These are phyloP conservation scores for Dryas octopetala DNA, from an alignment of 306 rosid species.

Conservation along the genomic window DNA sequence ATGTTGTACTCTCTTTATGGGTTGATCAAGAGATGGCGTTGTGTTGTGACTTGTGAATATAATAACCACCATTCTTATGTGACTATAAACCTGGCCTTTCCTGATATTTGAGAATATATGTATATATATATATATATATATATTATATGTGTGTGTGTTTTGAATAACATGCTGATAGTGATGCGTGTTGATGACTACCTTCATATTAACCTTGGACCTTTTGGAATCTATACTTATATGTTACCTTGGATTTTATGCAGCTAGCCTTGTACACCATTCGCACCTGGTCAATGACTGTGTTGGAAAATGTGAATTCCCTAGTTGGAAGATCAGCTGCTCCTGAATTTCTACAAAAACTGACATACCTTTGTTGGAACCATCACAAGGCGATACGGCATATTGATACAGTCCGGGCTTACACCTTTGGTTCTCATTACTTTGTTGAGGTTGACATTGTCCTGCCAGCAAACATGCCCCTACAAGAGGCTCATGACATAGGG, in stretches of 20 bases:
- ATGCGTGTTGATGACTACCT: not conserved
- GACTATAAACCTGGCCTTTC: not conserved
- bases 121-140: not conserved
- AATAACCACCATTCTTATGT: not conserved
- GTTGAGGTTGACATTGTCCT: conserved; percentile 96
- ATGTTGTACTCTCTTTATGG: not conserved
- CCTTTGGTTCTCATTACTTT: conserved; percentile 94
- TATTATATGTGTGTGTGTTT: no score
- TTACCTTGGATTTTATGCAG: conserved; percentile 43
- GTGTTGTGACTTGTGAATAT: not conserved
- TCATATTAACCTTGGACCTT: not conserved
- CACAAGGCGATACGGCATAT: conserved; percentile 81
- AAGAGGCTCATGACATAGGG: conserved; percentile 94
- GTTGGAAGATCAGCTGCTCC: conserved; percentile 94
- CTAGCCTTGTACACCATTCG: conserved; percentile 91
- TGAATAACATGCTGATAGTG: not conserved
- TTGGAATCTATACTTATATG: not conserved
- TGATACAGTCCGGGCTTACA: conserved; percentile 88
- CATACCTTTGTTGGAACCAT: conserved; percentile 98
- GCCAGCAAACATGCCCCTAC: conserved; percentile 79
- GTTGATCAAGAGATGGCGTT: not conserved
- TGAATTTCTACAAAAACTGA: conserved; percentile 84
- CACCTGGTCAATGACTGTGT: conserved; percentile 92
- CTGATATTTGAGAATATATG: not conserved
- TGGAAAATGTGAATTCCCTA: conserved; percentile 89